Base-by-base conservation (phyloP, 805 yeast genomes). In the Lachancea sp. region DNA sequence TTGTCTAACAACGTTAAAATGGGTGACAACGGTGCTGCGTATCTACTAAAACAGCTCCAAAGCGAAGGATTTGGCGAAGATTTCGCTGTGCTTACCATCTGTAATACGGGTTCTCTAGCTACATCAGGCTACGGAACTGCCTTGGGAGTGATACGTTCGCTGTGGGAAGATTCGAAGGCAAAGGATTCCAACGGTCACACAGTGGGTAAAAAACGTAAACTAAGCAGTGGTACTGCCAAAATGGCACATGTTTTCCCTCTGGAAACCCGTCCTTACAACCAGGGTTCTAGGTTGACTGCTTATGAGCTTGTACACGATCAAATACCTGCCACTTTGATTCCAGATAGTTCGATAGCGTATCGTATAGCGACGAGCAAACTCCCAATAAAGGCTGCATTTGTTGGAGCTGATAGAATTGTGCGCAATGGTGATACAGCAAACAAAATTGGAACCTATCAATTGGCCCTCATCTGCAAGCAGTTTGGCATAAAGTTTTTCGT, bases 101-200 rank as follows among this genome's bases (percentile, higher is more conserved):
- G 98, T 64, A 90, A 90, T 64, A 90, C 98, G 1, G 98, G 98
- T 0, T 86, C 97, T 0, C 69, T 90, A 44, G 98, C 98, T 1
- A 90, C 98, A 1, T 86, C 97, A 3, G 97, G 97, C 2, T 90
- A 88, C 58, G 98, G 98, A 22, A 90, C 98, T 4, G 97, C 97
- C 0, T 70, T 90, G 22, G 97, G 98, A 11, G 85, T 92, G 18
- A 78, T 90, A 29, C 75, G 97, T 49, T 77, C 95, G 0, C 68
- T 84, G 46, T 74, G 72, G 72, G 55, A 58, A 39, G 63, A 69
- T 45, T 60, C 76, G 1, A 49, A 61, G 36, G 38, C 47, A 3
- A 54, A 48, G 20, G 29, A 24, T 13, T 28, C 58, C 18, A 16
- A 9, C 11, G 18, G 11, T 50, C 51, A 8, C 61, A 59, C 22